Conservation (phyloP, 768 basidiomycete genomes). For the Hysterangium stoloniferum region DNA sequence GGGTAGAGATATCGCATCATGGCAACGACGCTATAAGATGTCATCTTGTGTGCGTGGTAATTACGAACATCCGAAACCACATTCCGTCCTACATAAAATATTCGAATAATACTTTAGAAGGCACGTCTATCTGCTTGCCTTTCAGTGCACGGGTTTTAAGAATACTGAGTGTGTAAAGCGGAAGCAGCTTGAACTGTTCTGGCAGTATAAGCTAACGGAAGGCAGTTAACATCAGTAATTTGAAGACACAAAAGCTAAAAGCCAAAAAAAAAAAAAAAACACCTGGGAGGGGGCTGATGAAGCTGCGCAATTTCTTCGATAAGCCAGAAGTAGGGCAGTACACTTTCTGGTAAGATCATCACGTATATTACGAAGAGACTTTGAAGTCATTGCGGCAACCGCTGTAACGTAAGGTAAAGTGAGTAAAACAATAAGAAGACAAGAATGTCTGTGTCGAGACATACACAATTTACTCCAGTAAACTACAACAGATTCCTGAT, state of each 20-base stretch:
- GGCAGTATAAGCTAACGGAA: conserved; percentile 78
- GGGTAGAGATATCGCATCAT: conserved; percentile 84
- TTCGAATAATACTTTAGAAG: conserved; percentile 4
- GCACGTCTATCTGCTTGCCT: conserved; percentile 35
- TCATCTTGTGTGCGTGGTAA: conserved; percentile 69
- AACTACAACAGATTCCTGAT: conserved; percentile 76
- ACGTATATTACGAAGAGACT: conserved; percentile 65
- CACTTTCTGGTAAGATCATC: conserved; percentile 82
- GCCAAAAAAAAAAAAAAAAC: conserved; percentile 15
- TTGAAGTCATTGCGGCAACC: conserved; percentile 50
- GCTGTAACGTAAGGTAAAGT: conserved; percentile 38
- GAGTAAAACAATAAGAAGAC: neutral
- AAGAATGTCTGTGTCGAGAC: conserved; percentile 15
- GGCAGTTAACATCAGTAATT: neutral
- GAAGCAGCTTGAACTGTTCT: conserved; percentile 83
- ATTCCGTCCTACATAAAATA: conserved; percentile 50
- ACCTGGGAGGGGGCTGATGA: conserved; percentile 76
- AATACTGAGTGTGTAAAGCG: conserved; percentile 72
- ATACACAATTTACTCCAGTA: conserved; percentile 73
- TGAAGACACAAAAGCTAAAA: neutral
- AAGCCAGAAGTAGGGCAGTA: conserved; percentile 73
- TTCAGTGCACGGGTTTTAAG: conserved; percentile 91
- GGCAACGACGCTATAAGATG: conserved; percentile 58
- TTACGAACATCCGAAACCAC: conserved; percentile 95
- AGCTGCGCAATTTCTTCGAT: conserved; percentile 82